Percentiles rank a stretch among this genome's conserved stretches.
These are phyloP conservation scores for Coemansia reversa DNA, from an alignment of 192 early-diverging fungal species.

Conservation along the genomic window DNA sequence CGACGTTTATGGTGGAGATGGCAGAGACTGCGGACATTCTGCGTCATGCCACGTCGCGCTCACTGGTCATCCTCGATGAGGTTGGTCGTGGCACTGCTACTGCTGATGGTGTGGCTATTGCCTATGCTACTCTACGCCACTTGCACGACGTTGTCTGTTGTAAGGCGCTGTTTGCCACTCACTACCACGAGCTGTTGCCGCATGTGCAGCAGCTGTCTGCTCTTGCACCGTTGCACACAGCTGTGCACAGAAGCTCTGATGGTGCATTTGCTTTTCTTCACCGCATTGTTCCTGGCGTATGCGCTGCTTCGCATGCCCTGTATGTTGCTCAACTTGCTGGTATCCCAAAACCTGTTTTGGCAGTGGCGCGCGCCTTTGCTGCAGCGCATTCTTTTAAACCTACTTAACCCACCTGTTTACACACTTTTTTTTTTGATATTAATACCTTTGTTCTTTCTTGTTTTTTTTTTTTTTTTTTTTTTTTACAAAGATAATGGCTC, in stretches of 20 bases:
- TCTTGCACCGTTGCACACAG: conserved; percentile 28
- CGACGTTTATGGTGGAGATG: conserved; percentile 91
- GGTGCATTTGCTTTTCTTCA: conserved; percentile 63
- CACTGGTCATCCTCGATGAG: conserved; percentile 90
- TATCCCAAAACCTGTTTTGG: conserved; percentile 54
- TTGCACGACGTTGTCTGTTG: conserved; percentile 60
- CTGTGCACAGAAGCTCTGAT: conserved; percentile 32
- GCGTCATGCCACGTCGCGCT: conserved; percentile 60
- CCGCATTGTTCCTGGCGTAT: conserved; percentile 64
- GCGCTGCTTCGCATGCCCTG: conserved; percentile 67
- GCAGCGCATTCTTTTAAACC: not conserved
- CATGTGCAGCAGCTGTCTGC: conserved; percentile 30
- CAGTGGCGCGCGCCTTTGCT: conserved; percentile 31
- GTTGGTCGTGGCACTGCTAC: conserved; percentile 69
- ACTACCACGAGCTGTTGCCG: conserved; percentile 72
- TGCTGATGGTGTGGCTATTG: conserved; percentile 68
- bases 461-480: not conserved
- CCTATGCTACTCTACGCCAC: conserved; percentile 65
- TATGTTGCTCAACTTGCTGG: conserved; percentile 72
- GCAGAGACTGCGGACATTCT: conserved; percentile 81
- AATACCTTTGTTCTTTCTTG: too few species aligned
- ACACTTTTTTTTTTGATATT: too few species aligned
- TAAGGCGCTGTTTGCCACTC: conserved; percentile 74
- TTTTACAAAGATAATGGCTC: not conserved
- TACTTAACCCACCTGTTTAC: too few species aligned